Base-by-base conservation (phyloP, 768 basidiomycete species). In the Strobilomyces dryophilus region DNA sequence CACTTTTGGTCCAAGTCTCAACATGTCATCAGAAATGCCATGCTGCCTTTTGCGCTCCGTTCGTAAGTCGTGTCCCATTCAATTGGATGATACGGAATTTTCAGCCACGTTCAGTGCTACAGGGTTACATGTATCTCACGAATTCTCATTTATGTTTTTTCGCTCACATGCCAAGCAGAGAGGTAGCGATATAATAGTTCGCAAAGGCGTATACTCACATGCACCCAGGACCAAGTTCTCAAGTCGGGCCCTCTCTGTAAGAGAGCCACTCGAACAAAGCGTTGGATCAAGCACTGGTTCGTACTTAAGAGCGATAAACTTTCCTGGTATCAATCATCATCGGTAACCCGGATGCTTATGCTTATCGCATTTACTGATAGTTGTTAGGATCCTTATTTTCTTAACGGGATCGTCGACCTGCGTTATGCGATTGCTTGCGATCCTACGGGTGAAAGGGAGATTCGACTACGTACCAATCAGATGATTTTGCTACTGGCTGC, bases 121-220 rank as follows among this genome's bases (percentile, higher is more conserved):
- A 99, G 71, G 95, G 95, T 2, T 98, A 95, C 66, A 91, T 99
- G 82, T 99, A 95, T 68, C 76, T 98, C 45, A 98, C 95, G 1
- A 90, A 90, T 61, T 84, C 87, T 11, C 89, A 95, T 67, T 70
- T 98, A 18, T 98, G 95, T 73, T 99, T 99, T 76, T 99, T 95
- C 69, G 92, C 92, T 3, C 92, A 92, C 67, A 88, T 95, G 84
- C 92, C 92, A 17, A 78, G 84, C 29, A 79, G 85, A 74, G 93
- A 95, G 80, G 94, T 94, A 55, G 43, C 74, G 47, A 47, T 52
- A 53, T 42, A 36, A 17, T 31, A 12, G 15, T 17, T 44, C 26
- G 9, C 32, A 21, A 34, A 36, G 40, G 45, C 24, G 24, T 45
- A 18, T 44, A 43, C 58, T 65, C 15, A 64, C 55, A 21, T 53